Evolutionary conservation across 176 grass and related monocot genomes (phyloP).

Genomic region (Phoenix dactylifera): DNA sequence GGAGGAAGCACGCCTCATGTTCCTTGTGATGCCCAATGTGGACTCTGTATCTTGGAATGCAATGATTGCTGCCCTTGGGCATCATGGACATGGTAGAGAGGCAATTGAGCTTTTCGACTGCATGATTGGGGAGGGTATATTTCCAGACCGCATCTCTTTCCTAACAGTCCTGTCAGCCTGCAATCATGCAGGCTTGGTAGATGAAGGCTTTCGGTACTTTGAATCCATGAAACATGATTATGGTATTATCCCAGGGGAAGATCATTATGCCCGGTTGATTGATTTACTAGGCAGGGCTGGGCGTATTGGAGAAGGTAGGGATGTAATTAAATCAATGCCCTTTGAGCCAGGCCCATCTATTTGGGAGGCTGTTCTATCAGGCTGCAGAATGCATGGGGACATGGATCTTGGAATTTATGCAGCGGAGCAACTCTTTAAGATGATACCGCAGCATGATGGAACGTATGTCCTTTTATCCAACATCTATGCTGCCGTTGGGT

Average conservation of each 20-base stretch:
- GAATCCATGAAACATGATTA: conserved; percentile 73
- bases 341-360: conserved; percentile 51
- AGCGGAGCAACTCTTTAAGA: conserved; percentile 60
- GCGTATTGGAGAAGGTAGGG: conserved; percentile 51
- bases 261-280: conserved; percentile 72
- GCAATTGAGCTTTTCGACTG: conserved; percentile 61
- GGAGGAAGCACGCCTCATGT: conserved; percentile 47
- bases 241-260: conserved; percentile 63
- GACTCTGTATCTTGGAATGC: conserved; percentile 85
- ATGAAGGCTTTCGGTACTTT: conserved; percentile 73
- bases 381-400: conserved; percentile 52
- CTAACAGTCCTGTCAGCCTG: conserved; percentile 73
- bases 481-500: conserved; percentile 73
- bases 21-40: conserved; percentile 58
- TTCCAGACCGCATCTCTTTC: conserved; percentile 68
- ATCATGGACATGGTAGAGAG: conserved; percentile 68
- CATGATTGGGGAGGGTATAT: conserved; percentile 47
- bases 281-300: conserved; percentile 73
- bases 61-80: conserved; percentile 73
- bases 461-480: conserved; percentile 84
- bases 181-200: conserved; percentile 68
- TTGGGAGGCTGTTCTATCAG: conserved; percentile 72
- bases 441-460: conserved; percentile 67
- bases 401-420: conserved; percentile 53
- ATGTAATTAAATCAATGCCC: conserved; percentile 69